Evolutionary conservation across 2,329 filamentous ascomycete genomes (phyloP), one percentile per base, ranked within the genome.

Genomic region (Alternaria novae-zelandiae): DNA sequence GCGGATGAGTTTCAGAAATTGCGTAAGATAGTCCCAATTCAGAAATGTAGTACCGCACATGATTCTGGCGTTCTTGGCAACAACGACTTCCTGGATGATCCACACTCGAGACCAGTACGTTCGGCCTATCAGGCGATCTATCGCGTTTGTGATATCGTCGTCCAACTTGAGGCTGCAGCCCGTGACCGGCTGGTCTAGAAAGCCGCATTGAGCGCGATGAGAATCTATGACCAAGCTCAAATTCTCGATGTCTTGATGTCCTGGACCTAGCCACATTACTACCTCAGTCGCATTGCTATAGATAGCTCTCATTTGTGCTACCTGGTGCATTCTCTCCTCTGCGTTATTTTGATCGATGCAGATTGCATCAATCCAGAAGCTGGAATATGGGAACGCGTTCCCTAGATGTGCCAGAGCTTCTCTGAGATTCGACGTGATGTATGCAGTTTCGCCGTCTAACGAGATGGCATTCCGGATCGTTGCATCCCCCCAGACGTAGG

Each of bases 391-490:
- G 15, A n/a, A 17, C 8, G 8, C 36, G 4, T 3, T 10, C 1
- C 4, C 1, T 41, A 41, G 9, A 11, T 41, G 36, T 6, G 36
- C 1, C n/a, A 41, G n/a, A 2, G 36, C n/a, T 17, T 41, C n/a
- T 17, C 9, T 17, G 5, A 41, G 36, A 41, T 41, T 41, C 1
- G 36, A 10, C 3, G 36, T 41, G n/a, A 41, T 4, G 5, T 17
- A 1, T 17, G 36, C 36, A 17, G 0, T 41, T 6, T 9, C 2
- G 36, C 36, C 36, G 2, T 41, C 36, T 0, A 41, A 0, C 0
- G 0, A 10, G 0, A 41, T 41, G 0, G 36, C 0, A 5, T 41
- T 1, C n/a, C n/a, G 4, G 4, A 41, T 11, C 5, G 8, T 11
- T 1, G 36, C 36, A 17, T 41, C 36, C 2, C 36, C 36, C 36